These are phyloP conservation scores for Penicillium sp. DNA, from an alignment of 2,329 filamentous ascomycete genomes.

Conservation along the genomic window DNA sequence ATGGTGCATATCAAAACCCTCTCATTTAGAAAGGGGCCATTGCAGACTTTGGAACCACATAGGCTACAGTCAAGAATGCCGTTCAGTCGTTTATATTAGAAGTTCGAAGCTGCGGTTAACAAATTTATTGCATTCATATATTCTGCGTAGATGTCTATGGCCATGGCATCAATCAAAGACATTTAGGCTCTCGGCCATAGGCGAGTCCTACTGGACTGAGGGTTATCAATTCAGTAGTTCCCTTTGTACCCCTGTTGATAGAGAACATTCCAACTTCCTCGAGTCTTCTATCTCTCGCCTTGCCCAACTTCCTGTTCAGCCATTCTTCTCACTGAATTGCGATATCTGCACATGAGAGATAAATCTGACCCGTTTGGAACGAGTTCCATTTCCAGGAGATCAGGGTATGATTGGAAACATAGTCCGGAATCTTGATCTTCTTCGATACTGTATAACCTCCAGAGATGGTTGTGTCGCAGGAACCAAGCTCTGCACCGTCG, in stretches of 20 bases:
- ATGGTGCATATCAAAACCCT: too few species aligned
- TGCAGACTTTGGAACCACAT: too few species aligned
- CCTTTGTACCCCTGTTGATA: background rate
- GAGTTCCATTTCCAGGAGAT: conserved; percentile 57
- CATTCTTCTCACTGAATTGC: conserved; percentile 35
- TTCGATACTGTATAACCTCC: conserved; percentile 56
- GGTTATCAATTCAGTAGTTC: background rate
- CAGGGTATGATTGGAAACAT: conserved; percentile 51
- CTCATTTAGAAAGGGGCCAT: too few species aligned
- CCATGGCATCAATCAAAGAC: too few species aligned
- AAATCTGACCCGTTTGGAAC: conserved; percentile 56
- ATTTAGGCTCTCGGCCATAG: too few species aligned
- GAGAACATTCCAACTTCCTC: background rate
- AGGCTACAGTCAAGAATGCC: too few species aligned
- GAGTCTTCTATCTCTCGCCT: background rate
- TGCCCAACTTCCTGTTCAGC: background rate
- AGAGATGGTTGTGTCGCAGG: conserved; percentile 53
- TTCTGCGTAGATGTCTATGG: too few species aligned
- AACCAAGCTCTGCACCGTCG: conserved; percentile 45
- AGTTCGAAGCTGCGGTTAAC: too few species aligned
- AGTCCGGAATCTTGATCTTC: conserved; percentile 53
- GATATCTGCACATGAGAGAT: conserved; percentile 56
- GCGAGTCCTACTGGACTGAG: background rate
- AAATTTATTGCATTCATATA: too few species aligned
- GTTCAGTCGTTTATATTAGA: too few species aligned